A percentile compares a stretch with the other conserved stretches of the same genome.
Conservation (phyloP, 2,329 filamentous ascomycete species). For the Aspergillus ochraceus region DNA sequence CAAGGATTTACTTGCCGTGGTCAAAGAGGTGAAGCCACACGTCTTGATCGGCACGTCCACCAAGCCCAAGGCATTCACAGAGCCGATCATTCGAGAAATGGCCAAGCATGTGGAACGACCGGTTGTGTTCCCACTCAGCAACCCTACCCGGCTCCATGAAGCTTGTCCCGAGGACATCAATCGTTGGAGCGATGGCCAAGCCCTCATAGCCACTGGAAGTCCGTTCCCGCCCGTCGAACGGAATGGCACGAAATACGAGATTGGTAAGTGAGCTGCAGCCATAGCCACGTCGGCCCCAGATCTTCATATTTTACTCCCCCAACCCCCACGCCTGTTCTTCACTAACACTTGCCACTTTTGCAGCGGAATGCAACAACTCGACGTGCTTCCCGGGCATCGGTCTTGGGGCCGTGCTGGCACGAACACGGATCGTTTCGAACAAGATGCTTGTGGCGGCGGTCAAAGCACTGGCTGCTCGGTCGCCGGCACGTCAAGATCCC, state of each 20-base stretch:
- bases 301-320: neutral
- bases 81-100: constrained; percentile 75
- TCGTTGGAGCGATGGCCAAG: constrained; percentile 75
- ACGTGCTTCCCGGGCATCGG: constrained; percentile 85
- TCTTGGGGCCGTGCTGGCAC: constrained; percentile 71
- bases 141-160: constrained; percentile 82
- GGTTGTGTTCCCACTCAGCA: constrained; percentile 79
- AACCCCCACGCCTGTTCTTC: neutral
- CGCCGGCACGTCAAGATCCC: constrained; percentile 67
- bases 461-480: constrained; percentile 68
- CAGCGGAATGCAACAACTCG: constrained; percentile 86
- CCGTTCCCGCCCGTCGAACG: constrained; percentile 74
- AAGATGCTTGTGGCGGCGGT: constrained; percentile 81
- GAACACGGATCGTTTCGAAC: constrained; percentile 67
- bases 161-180: constrained; percentile 75
- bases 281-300: neutral
- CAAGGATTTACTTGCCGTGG: constrained; percentile 63
- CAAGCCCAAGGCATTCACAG: constrained; percentile 71
- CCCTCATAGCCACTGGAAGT: constrained; percentile 78
- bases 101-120: constrained; percentile 69
- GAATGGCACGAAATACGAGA: constrained; percentile 54
- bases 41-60: constrained; percentile 84
- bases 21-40: constrained; percentile 73
- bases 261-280: constrained; percentile 42
- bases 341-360: constrained; percentile 32